Evolutionary conservation across 2,329 filamentous ascomycete species (phyloP).

Genomic region (Xylariaceae sp.): DNA sequence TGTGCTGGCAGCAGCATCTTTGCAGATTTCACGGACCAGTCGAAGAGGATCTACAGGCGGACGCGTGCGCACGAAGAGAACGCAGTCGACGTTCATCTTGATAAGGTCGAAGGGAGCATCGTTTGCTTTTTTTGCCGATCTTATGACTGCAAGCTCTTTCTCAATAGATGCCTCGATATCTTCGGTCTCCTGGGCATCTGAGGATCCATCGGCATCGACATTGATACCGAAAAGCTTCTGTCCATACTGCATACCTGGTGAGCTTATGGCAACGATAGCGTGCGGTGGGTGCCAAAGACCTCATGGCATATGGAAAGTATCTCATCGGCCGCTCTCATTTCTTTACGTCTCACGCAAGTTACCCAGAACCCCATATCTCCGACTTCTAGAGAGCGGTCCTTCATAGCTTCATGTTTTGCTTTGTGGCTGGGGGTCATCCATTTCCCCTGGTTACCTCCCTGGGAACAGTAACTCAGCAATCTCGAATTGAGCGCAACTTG

Average conservation of each 20-base stretch:
- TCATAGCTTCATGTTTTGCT: slow-evolving; percentile 49
- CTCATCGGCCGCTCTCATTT: slow-evolving; percentile 71
- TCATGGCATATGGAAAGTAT: slow-evolving; percentile 69
- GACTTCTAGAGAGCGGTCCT: slow-evolving; percentile 59
- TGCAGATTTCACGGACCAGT: slow-evolving; percentile 60
- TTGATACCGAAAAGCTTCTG: slow-evolving; percentile 63
- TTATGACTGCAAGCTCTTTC: slow-evolving; percentile 72
- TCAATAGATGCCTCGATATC: slow-evolving; percentile 77
- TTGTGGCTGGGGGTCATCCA: slow-evolving; percentile 68
- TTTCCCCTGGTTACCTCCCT: slow-evolving; percentile 61
- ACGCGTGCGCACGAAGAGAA: slow-evolving; percentile 66
- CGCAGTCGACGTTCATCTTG: slow-evolving; percentile 63
- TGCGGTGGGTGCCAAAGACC: slow-evolving; percentile 49
- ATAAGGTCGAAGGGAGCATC: slow-evolving; percentile 59
- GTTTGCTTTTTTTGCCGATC: slow-evolving; percentile 48
- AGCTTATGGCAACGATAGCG: slow-evolving; percentile 21
- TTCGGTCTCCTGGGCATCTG: slow-evolving; percentile 48
- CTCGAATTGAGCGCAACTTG: background rate
- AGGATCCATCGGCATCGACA: slow-evolving; percentile 42
- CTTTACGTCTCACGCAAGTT: slow-evolving; percentile 75
- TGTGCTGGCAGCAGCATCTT: slow-evolving; percentile 55
- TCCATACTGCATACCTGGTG: slow-evolving; percentile 60
- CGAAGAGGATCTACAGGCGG: slow-evolving; percentile 61
- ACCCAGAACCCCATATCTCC: slow-evolving; percentile 80
- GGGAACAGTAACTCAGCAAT: background rate